Base-by-base conservation (phyloP, 1,139 yeast species). In the Yamadazyma epiphylla region DNA sequence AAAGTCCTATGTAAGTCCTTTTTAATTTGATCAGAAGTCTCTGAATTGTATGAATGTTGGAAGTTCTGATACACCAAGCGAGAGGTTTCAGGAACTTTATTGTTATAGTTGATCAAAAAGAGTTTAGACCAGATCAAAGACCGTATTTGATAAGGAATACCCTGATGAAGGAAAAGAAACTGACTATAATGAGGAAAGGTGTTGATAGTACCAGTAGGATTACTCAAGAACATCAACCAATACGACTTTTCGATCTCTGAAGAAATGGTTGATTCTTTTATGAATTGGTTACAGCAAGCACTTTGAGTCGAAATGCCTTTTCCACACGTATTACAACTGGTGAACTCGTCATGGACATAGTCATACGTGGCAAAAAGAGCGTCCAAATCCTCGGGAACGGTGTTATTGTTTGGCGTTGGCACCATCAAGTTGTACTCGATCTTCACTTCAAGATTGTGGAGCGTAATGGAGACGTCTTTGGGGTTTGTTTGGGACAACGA, bases 1-100 rank as follows among this genome's bases (percentile, higher is more conserved):
- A 79, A 80, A 0, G 87, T 79, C 36, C 87, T 55, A 40, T 65
- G 67, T 41, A 80, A 67, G 48, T 80, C 87, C 39, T 81, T 75
- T 26, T 70, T 63, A 38, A 80, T 80, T 39, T 78, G 81, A 35
- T 70, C 64, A 4, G 72, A 60, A 8, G 65, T 60, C 30, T 60
- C 70, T 5, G 53, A 38, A 42, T 51, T 58, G 44, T 67, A 67
- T 2, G 70, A 63, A 42, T 67, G 74, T 38, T 67, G 74, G 39
- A 67, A 67, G 48, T 67, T 67, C 27, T 49, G 46, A 45, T 47
- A 67, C 5, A 67, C 57, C 32, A 61, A 48, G 26, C 42, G 41
- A 4, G 68, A 54, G 6, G 66, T 52, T 17, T 58, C 60, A 1
- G 74, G 72, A n/a, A 64, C 49, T 20, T 47, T 44, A 27, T 51